phyloP scores from a whole-genome alignment of 441 rosid species.

The Pelargonium cotyledonis region DNA sequence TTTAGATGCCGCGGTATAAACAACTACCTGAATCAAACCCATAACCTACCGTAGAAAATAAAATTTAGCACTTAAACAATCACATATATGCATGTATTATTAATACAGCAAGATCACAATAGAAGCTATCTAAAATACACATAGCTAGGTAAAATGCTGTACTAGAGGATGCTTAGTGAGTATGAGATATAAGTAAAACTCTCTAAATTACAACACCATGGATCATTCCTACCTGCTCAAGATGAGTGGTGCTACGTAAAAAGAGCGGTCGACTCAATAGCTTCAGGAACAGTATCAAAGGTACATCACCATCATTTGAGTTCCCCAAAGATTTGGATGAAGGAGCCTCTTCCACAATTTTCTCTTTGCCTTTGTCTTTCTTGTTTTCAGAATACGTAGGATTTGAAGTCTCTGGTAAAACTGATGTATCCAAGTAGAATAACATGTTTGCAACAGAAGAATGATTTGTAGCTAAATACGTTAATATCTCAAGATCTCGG shows the following conservation, averaged over 20 bases:
- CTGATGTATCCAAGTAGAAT: conserved; percentile 65
- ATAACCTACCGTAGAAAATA: conserved; percentile 43
- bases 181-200: background rate
- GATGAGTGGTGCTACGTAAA: conserved; percentile 73
- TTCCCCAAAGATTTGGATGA: conserved; percentile 31
- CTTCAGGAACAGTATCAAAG: conserved; percentile 73
- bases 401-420: conserved; percentile 37
- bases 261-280: conserved; percentile 74
- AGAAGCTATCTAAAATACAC: background rate
- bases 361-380: conserved; percentile 72
- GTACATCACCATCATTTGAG: conserved; percentile 43
- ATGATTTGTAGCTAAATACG: conserved; percentile 80
- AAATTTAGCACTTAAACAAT: background rate
- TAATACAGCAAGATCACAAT: background rate
- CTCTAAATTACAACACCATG: conserved; percentile 7
- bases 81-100: background rate
- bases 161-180: background rate
- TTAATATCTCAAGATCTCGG: conserved; percentile 77
- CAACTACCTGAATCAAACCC: conserved; percentile 78
- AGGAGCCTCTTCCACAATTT: conserved; percentile 40
- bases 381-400: conserved; percentile 35
- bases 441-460: conserved; percentile 81
- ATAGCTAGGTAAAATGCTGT: background rate
- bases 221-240: conserved; percentile 60
- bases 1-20: conserved; percentile 62